Evolutionary conservation across 768 basidiomycete genomes (phyloP), one percentile per base, ranked within the genome.

Genomic region (Suillus placidus): DNA sequence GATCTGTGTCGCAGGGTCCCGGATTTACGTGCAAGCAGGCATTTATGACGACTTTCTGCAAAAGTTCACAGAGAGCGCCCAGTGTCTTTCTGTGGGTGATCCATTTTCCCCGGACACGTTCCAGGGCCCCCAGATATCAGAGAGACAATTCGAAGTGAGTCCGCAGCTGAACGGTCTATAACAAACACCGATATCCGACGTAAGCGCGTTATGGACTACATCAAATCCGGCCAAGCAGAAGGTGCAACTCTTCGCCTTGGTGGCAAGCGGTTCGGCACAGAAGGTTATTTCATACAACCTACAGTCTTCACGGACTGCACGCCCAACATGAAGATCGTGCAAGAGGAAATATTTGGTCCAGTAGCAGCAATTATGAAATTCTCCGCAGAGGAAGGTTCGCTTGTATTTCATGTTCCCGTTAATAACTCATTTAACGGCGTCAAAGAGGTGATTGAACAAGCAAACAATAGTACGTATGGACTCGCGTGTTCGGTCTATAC

Each of bases 401-500:
- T 60, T 42, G 42, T 60, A 13, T 42, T 60, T 20, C 26, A 60
- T 42, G 18, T 30, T 32, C 16, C 38, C 26, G 23, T 40, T n/a
- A 30, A 20, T 32, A 13, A 38, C 40, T 20, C 10, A 42, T 30
- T 58, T 60, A 2, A 60, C 58, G 35, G 38, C 40, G 37, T 60
- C 58, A 60, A 60, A 60, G 87, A 92, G 66, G 88, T 87, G 47
- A 78, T 93, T 70, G 77, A 76, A 58, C 83, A 86, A 71, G 97
- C 94, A 34, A 99, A 99, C 79, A 89, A 97, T 74, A 90, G 92
- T 1, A 71, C 80, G 60, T 97, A 95, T 76, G 96, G 96, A 64
- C 86, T 97, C 52, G 94, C 94, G 16, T 88, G 92, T 3, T 91
- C 91, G 12, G 88, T 99, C 63, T 97, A 95, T 83, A 89, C 91